Base-by-base conservation (phyloP, 106 monocot genomes). In the Acorus gramineus region DNA sequence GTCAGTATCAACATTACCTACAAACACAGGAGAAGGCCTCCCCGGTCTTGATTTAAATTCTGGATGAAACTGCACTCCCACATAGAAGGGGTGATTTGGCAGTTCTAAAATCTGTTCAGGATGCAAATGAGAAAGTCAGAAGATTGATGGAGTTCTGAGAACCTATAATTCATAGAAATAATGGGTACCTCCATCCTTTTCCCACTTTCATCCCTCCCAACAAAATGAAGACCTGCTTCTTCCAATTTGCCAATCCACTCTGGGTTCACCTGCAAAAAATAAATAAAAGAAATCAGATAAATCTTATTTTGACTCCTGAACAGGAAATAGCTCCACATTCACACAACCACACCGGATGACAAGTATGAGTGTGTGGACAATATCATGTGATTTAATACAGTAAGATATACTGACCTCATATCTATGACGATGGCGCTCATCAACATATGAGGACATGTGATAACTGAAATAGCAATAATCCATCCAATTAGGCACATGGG, bases 51-150 rank as follows among this genome's bases (percentile, higher is more conserved):
- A 89, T 70, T 89, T 89, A 62, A 85, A 85, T 69, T 89, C 89
- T 9, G 85, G 89, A 69, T 89, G 89, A 57, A 85, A 89, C 65
- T 89, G 89, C 65, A 89, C 89, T 42, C 89, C 89, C 5, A 89
- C 50, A 52, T 89, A 89, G 56, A 74, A 89, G 7, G 89, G 89
- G 71, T 89, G 89, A 74, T 42, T 50, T 46, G 70, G 79, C 60
- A 89, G 74, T 77, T 89, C 89, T 55, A 85, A 55, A 69, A 89
- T 57, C 89, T 89, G 73, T 8, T 60, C 53, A 64, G n/a, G 28
- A 66, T 72, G 53, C 5, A n/a, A 49, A 67, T 49, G 9, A 2
- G 46, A 1, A 9, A 57, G 43, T 42, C 9, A 4, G 12, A 57
- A 44, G 46, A 46, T 49, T 7, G 55, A 3, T 66, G 0, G 49